Conservation (phyloP, 2,329 filamentous ascomycete species). For the Arthroderma sp. region DNA sequence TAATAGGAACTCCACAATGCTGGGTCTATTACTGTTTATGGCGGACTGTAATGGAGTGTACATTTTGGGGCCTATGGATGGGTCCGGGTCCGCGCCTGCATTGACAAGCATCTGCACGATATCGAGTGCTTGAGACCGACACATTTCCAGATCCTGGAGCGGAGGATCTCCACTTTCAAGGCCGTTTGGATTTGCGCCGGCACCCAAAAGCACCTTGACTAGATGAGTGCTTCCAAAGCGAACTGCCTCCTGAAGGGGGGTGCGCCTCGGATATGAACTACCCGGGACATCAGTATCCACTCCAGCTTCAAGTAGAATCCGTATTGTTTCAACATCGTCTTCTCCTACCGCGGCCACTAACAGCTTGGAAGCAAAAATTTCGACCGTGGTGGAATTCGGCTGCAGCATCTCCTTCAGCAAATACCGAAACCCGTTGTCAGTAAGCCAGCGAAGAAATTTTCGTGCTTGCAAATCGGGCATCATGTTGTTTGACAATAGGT, state of each 20-base stretch:
- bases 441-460: constrained; percentile 11
- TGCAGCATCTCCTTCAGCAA: constrained; percentile 9
- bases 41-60: constrained; percentile 11
- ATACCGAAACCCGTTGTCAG: constrained; percentile 7
- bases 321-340: constrained; percentile 8
- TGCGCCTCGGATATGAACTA: background rate
- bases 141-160: background rate
- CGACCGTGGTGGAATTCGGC: constrained; percentile 9
- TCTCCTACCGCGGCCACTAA: constrained; percentile 7
- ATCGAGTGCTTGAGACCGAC: constrained; percentile 3
- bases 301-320: constrained; percentile 8
- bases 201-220: constrained; percentile 6
- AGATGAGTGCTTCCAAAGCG: constrained; percentile 3
- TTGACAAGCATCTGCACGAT: constrained; percentile 11
- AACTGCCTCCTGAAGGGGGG: constrained; percentile 6
- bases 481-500: constrained; percentile 12
- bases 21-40: constrained; percentile 4
- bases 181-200: constrained; percentile 3
- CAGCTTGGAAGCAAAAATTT: constrained; percentile 11
- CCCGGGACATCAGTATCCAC: constrained; percentile 6
- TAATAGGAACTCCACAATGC: constrained; percentile 10
- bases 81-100: constrained; percentile 12
- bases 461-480: constrained; percentile 6
- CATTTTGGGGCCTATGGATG: constrained; percentile 3
- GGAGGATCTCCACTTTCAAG: background rate